Conservation (phyloP, 495 filamentous ascomycete genomes). For the Trichoderma asperelloides region DNA sequence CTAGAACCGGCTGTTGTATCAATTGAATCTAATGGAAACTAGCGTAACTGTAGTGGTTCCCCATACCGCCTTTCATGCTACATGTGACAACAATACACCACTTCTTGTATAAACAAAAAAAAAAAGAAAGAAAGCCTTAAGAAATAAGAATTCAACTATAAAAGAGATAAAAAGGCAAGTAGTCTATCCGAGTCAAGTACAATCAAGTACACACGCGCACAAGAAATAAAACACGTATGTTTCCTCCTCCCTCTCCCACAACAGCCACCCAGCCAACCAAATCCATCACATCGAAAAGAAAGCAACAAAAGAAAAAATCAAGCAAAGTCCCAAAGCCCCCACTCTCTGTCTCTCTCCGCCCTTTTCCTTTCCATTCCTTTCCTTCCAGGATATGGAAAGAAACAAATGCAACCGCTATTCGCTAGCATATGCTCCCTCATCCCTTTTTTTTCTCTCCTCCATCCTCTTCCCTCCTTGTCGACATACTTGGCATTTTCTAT, state of each 20-base stretch:
- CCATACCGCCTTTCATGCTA: too few species aligned
- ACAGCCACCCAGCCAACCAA: not conserved
- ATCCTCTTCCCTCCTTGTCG: not conserved
- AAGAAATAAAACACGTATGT: not conserved
- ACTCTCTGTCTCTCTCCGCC: not conserved
- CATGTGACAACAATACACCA: too few species aligned
- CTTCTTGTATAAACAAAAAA: too few species aligned
- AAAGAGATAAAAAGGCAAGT: not conserved
- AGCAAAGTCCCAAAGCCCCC: too few species aligned
- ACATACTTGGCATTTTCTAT: not conserved
- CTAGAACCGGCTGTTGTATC: too few species aligned
- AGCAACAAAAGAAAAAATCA: not conserved
- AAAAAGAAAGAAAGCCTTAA: too few species aligned
- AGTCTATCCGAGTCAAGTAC: slow-evolving; percentile 3
- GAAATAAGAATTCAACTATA: not conserved
- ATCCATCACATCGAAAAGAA: not conserved
- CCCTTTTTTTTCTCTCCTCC: not conserved
- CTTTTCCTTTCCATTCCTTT: not conserved
- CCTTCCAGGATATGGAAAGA: not conserved
- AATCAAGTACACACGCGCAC: not conserved
- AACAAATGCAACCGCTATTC: not conserved
- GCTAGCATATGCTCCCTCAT: not conserved
- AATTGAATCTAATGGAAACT: not conserved
- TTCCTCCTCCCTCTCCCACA: not conserved
- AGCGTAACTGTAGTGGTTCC: not conserved